phyloP scores from a whole-genome alignment of 2,329 filamentous ascomycete genomes.

The Ramularia endophylla region DNA sequence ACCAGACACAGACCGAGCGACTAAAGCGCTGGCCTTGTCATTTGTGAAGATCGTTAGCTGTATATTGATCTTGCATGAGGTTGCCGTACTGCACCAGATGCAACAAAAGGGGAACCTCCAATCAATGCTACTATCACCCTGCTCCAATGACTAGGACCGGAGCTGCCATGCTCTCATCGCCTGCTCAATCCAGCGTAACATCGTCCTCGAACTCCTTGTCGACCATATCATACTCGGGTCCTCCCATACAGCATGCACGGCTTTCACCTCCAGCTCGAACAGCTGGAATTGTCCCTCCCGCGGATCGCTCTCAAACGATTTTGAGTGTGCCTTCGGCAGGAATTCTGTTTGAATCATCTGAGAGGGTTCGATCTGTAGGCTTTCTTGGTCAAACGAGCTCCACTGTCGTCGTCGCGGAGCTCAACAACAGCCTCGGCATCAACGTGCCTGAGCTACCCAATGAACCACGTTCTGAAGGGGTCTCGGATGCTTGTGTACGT shows the following conservation, averaged over 20 bases:
- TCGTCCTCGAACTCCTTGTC: not conserved
- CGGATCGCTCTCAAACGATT: conserved; percentile 7
- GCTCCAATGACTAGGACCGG: conserved; percentile 18
- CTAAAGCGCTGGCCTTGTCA: too few relatives aligned
- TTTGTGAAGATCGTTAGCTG: too few relatives aligned
- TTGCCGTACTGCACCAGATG: conserved; percentile 19
- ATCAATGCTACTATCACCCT: conserved; percentile 20
- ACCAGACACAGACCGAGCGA: too few relatives aligned
- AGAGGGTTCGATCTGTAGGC: conserved; percentile 7
- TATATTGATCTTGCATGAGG: too few relatives aligned
- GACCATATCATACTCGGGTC: too few relatives aligned
- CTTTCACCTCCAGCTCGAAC: not conserved
- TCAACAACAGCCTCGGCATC: conserved; percentile 19
- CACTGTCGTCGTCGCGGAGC: conserved; percentile 18
- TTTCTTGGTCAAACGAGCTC: conserved; percentile 18
- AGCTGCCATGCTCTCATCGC: conserved; percentile 2
- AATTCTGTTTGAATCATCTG: conserved; percentile 14
- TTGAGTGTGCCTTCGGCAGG: conserved; percentile 17
- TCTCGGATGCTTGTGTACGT: conserved; percentile 11
- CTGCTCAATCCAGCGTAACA: conserved; percentile 1
- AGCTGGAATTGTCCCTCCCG: conserved; percentile 5
- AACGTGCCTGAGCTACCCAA: conserved; percentile 4
- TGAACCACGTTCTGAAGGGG: conserved; percentile 4
- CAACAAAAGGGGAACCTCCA: conserved; percentile 11
- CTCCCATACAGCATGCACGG: conserved; percentile 1